Evolutionary conservation across 306 rosid genomes (phyloP).

Genomic region (Glycyrrhiza uralensis): DNA sequence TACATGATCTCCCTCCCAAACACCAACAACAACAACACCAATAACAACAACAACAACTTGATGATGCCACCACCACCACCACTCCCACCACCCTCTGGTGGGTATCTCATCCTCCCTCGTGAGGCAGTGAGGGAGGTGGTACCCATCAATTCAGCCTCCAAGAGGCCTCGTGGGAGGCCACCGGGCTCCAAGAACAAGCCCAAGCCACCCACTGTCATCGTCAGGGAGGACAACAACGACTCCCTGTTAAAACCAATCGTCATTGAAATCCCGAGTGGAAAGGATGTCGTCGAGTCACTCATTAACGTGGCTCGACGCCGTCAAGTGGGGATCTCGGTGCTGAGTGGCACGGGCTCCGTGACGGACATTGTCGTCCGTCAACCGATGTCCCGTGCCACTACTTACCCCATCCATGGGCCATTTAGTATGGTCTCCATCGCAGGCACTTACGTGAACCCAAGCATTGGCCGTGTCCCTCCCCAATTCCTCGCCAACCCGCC

Average conservation of each 20-base stretch:
- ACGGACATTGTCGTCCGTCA: conserved; percentile 37
- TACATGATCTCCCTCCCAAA: too few species aligned
- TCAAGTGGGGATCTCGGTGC: conserved; percentile 27
- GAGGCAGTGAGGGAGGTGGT: not conserved
- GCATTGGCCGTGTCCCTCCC: not conserved
- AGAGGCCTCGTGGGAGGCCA: conserved; percentile 60
- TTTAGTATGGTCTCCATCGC: conserved; percentile 32
- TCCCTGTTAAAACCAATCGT: conserved; percentile 24
- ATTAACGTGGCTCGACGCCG: conserved; percentile 31
- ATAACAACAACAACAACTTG: too few species aligned
- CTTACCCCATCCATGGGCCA: conserved; percentile 33
- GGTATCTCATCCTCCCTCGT: not conserved
- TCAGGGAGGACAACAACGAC: conserved; percentile 27
- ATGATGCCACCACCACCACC: not conserved
- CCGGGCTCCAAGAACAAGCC: conserved; percentile 70
- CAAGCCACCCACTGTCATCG: conserved; percentile 42
- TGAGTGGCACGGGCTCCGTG: conserved; percentile 42
- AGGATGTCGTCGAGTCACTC: conserved; percentile 43
- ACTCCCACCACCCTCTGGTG: not conserved
- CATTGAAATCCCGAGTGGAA: conserved; percentile 46
- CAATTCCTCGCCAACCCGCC: not conserved
- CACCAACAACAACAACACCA: too few species aligned
- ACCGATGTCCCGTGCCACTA: conserved; percentile 6
- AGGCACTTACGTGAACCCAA: conserved; percentile 7
- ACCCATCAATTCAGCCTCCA: not conserved